These are phyloP conservation scores for Friedmanniomyces endolithicus DNA, from an alignment of 495 filamentous ascomycete genomes.

Conservation along the genomic window DNA sequence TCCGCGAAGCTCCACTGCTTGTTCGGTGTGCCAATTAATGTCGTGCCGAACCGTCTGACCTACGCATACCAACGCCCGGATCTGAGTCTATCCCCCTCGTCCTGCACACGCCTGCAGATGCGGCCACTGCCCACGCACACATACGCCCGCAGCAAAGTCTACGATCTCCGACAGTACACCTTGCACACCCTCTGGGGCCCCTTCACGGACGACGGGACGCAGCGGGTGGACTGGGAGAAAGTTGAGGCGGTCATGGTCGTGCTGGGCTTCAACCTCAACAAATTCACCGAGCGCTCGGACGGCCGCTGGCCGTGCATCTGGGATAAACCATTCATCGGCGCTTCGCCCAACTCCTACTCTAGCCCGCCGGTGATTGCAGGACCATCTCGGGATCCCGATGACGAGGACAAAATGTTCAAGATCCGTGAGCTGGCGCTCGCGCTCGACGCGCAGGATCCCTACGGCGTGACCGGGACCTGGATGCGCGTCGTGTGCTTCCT, in stretches of 20 bases:
- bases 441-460: constrained; percentile 44
- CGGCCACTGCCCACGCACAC: constrained; percentile 32
- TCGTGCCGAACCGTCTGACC: constrained; percentile 19
- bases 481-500: constrained; percentile 44
- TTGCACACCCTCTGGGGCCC: constrained; percentile 47
- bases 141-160: constrained; percentile 48
- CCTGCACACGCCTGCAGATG: constrained; percentile 6
- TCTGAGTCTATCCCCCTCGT: neutral
- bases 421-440: constrained; percentile 23
- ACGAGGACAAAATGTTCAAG: neutral
- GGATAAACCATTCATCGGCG: constrained; percentile 41
- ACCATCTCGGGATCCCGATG: neutral
- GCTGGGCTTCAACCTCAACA: constrained; percentile 41
- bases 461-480: constrained; percentile 48
- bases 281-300: constrained; percentile 33
- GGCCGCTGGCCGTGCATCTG: constrained; percentile 37
- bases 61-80: neutral
- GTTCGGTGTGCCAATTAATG: constrained; percentile 41
- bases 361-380: neutral
- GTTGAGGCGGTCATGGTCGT: constrained; percentile 53
- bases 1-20: constrained; percentile 52
- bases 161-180: constrained; percentile 52
- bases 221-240: constrained; percentile 56
- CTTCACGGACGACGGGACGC: constrained; percentile 41
- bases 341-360: constrained; percentile 29